These are phyloP conservation scores for Chamaecrista fasciculata DNA, from an alignment of 306 rosid species.

Conservation along the genomic window DNA sequence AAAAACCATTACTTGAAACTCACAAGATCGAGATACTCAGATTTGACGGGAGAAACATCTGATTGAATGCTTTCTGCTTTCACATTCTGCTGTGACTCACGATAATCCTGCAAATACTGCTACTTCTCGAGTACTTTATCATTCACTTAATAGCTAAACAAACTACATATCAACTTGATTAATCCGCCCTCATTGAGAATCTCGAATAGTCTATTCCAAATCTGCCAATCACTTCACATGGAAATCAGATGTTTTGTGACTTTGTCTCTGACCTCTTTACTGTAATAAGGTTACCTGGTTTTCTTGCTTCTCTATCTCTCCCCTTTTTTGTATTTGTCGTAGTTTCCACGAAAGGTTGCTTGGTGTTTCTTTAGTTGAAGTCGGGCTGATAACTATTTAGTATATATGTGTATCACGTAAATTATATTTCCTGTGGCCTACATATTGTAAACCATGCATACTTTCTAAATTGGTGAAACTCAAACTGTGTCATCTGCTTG, in stretches of 20 bases:
- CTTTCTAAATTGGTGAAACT: background rate
- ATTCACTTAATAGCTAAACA: background rate
- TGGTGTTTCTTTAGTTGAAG: background rate
- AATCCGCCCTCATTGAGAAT: background rate
- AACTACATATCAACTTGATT: background rate
- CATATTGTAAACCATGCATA: background rate
- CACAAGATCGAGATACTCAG: background rate
- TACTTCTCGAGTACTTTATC: background rate
- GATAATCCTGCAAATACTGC: background rate
- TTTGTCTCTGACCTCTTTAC: background rate
- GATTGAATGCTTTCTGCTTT: background rate
- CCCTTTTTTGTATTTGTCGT: background rate
- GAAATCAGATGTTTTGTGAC: background rate
- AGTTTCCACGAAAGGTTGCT: background rate
- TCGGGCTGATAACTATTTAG: background rate
- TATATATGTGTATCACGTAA: background rate
- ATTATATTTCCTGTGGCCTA: background rate
- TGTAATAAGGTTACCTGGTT: constrained; percentile 3
- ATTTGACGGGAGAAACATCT: background rate
- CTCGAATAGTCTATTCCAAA: background rate
- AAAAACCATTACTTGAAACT: no score
- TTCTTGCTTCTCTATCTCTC: constrained; percentile 9
- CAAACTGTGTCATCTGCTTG: background rate
- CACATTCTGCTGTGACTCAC: background rate
- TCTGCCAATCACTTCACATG: background rate